Percentiles rank a stretch among this genome's conserved stretches.
phyloP scores from a whole-genome alignment of 176 grass and related monocot species.

The Zoysia pacifica region DNA sequence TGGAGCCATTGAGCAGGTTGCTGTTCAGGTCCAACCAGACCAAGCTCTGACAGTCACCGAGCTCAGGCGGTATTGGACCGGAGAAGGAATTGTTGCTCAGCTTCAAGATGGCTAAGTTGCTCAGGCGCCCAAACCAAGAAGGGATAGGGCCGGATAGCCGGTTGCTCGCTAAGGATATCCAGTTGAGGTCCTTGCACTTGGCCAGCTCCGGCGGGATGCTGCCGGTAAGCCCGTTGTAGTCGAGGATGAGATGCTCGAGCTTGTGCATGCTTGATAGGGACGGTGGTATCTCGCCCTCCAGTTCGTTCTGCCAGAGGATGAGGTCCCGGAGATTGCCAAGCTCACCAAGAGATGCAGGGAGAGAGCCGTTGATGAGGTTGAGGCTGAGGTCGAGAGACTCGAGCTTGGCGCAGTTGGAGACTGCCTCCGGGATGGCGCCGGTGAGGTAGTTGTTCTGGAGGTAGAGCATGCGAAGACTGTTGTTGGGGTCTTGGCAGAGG shows the following conservation, averaged over 20 bases:
- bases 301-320: slow-evolving; percentile 93
- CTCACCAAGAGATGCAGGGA: slow-evolving; percentile 59
- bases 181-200: slow-evolving; percentile 78
- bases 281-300: slow-evolving; percentile 84
- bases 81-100: slow-evolving; percentile 90
- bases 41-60: slow-evolving; percentile 91
- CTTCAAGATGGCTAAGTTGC: slow-evolving; percentile 78
- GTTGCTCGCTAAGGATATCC: slow-evolving; percentile 95
- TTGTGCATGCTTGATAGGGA: slow-evolving; percentile 52
- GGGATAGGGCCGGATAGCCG: slow-evolving; percentile 71
- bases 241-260: slow-evolving; percentile 91
- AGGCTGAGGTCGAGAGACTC: slow-evolving; percentile 94
- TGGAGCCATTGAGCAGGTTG: slow-evolving; percentile 81
- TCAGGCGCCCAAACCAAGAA: slow-evolving; percentile 76
- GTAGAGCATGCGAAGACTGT: slow-evolving; percentile 69
- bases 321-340: slow-evolving; percentile 70
- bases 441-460: slow-evolving; percentile 94
- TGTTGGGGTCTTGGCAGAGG: slow-evolving; percentile 53
- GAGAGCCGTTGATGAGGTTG: slow-evolving; percentile 70
- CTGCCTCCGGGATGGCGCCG: slow-evolving; percentile 62
- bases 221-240: slow-evolving; percentile 84
- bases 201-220: slow-evolving; percentile 59
- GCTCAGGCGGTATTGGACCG: slow-evolving; percentile 69
- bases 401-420: slow-evolving; percentile 79
- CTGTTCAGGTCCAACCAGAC: slow-evolving; percentile 89